Evolutionary conservation across 306 rosid genomes (phyloP).

Genomic region (Gleditsia sinensis): DNA sequence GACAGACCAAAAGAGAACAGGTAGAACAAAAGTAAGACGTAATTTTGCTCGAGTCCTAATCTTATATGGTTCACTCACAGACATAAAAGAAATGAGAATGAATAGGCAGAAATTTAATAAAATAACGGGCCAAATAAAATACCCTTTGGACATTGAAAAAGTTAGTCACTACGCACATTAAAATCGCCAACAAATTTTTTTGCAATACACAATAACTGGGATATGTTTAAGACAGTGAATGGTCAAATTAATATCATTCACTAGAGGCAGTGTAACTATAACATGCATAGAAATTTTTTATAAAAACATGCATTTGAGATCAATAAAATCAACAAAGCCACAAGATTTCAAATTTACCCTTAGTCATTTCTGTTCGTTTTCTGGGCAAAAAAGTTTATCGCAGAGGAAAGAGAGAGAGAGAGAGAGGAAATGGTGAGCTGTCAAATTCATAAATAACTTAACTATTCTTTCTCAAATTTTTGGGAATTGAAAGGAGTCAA

Average conservation of each 20-base stretch:
- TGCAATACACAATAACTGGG: not conserved
- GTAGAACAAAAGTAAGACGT: not conserved
- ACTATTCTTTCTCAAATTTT: not conserved
- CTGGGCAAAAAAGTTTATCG: not conserved
- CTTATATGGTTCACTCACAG: not conserved
- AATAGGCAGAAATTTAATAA: not conserved
- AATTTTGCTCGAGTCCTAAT: slow-evolving; percentile 4
- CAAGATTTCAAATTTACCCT: not conserved
- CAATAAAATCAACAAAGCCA: not conserved
- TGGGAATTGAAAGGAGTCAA: not conserved
- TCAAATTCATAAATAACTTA: not conserved
- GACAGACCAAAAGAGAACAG: slow-evolving; percentile 17
- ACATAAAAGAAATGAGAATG: not conserved
- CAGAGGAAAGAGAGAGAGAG: not conserved
- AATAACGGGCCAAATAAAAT: not conserved
- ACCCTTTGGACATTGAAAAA: not conserved
- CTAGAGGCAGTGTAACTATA: too few species aligned
- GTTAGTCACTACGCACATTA: too few species aligned
- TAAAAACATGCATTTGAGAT: not conserved
- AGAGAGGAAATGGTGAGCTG: too few species aligned
- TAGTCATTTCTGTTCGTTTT: not conserved
- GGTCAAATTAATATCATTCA: not conserved
- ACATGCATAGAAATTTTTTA: too few species aligned
- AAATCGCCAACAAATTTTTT: not conserved
- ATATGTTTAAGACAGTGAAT: too few species aligned